Percentiles rank a stretch among this genome's conserved stretches.
Conservation (phyloP, 257 asterid species). For the Eucommia ulmoides region DNA sequence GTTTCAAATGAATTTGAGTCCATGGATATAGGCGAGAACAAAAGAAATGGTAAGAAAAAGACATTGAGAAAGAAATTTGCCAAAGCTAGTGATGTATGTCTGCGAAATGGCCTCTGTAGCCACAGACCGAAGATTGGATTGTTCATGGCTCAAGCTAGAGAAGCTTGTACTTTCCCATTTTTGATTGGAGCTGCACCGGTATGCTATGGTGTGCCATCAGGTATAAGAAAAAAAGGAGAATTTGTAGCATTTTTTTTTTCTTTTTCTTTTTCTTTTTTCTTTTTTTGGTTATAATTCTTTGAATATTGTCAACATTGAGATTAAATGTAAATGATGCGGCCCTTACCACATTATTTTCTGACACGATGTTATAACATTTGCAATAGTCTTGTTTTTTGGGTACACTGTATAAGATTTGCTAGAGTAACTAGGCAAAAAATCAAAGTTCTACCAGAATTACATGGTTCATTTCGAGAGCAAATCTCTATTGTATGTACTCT, state of each 20-base stretch:
- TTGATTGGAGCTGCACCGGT: constrained; percentile 95
- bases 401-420: no score
- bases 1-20: constrained; percentile 18
- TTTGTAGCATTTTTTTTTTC: constrained; percentile 12
- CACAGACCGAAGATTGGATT: constrained; percentile 68
- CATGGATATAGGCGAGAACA: constrained; percentile 8
- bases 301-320: no score
- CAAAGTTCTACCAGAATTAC: no score
- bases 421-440: no score
- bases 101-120: constrained; percentile 18
- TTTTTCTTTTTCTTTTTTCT: no score
- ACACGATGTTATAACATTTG: no score
- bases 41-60: constrained; percentile 7
- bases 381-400: no score
- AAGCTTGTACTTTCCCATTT: constrained; percentile 66
- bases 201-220: constrained; percentile 96
- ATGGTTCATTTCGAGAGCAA: no score
- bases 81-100: constrained; percentile 3
- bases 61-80: not conserved
- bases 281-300: no score
- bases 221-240: constrained; percentile 44
- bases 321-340: no score
- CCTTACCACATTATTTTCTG: no score
- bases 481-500: no score
- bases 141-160: constrained; percentile 78